Percentiles rank a stretch among this genome's conserved stretches.
phyloP scores from a whole-genome alignment of 352 stramenopile species.

The Phytophthora agathidicida region DNA sequence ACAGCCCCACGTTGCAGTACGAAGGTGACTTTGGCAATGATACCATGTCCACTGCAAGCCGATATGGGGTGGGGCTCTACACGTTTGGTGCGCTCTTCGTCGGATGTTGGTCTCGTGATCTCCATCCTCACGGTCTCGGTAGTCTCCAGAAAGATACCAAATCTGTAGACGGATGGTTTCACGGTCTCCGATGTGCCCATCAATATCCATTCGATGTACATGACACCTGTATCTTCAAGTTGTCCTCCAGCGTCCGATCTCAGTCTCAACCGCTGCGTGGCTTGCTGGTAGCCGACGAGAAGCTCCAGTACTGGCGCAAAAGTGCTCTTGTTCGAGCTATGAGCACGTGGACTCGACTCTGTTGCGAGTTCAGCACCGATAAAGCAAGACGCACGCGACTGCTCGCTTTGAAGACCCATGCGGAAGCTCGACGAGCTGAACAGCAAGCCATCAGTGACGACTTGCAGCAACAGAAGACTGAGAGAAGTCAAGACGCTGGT shows the following conservation, averaged over 20 bases:
- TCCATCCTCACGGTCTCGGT: constrained; percentile 45
- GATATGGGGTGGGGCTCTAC: constrained; percentile 51
- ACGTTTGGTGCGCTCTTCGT: constrained; percentile 46
- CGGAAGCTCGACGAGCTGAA: constrained; percentile 39
- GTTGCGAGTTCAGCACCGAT: constrained; percentile 4
- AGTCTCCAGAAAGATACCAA: constrained; percentile 23
- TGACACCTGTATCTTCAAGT: constrained; percentile 5
- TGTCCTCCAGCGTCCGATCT: constrained; percentile 1
- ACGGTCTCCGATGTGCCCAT: constrained; percentile 47
- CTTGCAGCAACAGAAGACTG: constrained; percentile 13
- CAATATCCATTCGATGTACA: constrained; percentile 2
- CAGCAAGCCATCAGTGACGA: constrained; percentile 21
- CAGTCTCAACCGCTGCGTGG: constrained; percentile 23
- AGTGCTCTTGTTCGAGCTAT: constrained; percentile 13
- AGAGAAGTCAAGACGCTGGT: constrained; percentile 11
- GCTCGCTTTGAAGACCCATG: constrained; percentile 26
- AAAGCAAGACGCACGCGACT: constrained; percentile 16
- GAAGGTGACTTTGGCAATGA: constrained; percentile 38
- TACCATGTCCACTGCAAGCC: not conserved
- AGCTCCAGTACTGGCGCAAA: constrained; percentile 25
- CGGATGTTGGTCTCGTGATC: constrained; percentile 36
- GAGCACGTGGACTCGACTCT: constrained; percentile 12
- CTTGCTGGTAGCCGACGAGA: constrained; percentile 27
- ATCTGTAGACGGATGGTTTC: constrained; percentile 50
- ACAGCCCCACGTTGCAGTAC: constrained; percentile 44